Conservation (phyloP, 805 yeast species). For the Suhomyces kilbournensis region DNA sequence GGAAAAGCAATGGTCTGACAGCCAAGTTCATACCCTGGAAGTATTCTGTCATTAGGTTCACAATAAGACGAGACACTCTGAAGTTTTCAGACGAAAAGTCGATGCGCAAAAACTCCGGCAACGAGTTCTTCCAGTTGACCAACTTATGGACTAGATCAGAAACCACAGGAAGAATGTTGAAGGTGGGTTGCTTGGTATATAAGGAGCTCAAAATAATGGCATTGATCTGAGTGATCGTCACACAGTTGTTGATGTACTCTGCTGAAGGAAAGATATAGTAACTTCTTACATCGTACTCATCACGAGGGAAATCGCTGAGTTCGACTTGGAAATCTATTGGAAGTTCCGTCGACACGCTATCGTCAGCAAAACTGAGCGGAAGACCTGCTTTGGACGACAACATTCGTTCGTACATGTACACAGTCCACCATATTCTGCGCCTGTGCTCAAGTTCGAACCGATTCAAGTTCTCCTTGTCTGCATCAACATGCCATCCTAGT, state of each 20-base stretch:
- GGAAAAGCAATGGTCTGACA: slow-evolving; percentile 72
- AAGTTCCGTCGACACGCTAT: slow-evolving; percentile 73
- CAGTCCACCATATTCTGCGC: slow-evolving; percentile 49
- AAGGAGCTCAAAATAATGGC: slow-evolving; percentile 67
- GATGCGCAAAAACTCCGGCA: slow-evolving; percentile 63
- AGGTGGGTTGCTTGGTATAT: slow-evolving; percentile 72
- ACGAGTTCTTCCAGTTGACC: slow-evolving; percentile 61
- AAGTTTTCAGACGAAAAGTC: slow-evolving; percentile 56
- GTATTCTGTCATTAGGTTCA: slow-evolving; percentile 77
- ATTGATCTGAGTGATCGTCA: slow-evolving; percentile 73
- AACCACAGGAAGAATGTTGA: slow-evolving; percentile 72
- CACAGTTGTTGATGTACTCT: slow-evolving; percentile 72
- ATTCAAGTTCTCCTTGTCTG: slow-evolving; percentile 58
- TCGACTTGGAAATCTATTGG: slow-evolving; percentile 72
- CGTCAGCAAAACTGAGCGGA: slow-evolving; percentile 76
- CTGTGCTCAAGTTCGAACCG: slow-evolving; percentile 55
- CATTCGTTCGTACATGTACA: slow-evolving; percentile 62
- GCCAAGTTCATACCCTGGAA: slow-evolving; percentile 81
- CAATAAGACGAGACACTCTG: slow-evolving; percentile 60
- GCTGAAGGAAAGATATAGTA: slow-evolving; percentile 77
- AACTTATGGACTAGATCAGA: slow-evolving; percentile 66
- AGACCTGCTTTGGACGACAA: slow-evolving; percentile 78
- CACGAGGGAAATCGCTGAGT: slow-evolving; percentile 30
- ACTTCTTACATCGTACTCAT: slow-evolving; percentile 52
- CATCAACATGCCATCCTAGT: slow-evolving; percentile 79